Evolutionary conservation across 192 early-diverging fungal genomes (phyloP).

Genomic region (Backusella tuberculispora): DNA sequence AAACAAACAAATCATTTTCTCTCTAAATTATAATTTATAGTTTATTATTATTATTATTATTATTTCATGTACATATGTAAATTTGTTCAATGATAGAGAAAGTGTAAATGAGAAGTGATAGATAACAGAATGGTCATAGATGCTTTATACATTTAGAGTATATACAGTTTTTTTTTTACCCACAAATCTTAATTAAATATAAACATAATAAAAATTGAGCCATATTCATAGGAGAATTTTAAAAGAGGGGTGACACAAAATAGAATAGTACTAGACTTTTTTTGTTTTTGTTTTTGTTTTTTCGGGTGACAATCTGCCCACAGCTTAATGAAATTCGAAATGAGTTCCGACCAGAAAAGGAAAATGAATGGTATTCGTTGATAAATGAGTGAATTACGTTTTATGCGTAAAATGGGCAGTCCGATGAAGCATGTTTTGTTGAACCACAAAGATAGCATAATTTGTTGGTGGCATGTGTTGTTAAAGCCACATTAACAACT

Average conservation of each 20-base stretch:
- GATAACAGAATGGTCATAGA: background rate
- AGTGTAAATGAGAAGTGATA: background rate
- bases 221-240: constrained; percentile 16
- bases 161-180: background rate
- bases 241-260: constrained; percentile 2
- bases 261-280: constrained; percentile 8
- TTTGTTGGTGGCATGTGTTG: background rate
- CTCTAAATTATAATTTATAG: constrained; percentile 1
- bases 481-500: background rate
- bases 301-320: constrained; percentile 5
- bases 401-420: background rate
- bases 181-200: constrained; percentile 16
- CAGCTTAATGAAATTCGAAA: background rate
- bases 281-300: constrained; percentile 16
- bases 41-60: too few relatives aligned
- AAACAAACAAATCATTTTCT: background rate
- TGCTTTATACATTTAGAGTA: constrained; percentile 10
- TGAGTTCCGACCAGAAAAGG: background rate
- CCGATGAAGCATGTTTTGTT: background rate
- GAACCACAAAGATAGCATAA: constrained; percentile 1
- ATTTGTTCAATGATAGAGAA: constrained; percentile 9
- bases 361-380: constrained; percentile 3
- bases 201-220: constrained; percentile 16
- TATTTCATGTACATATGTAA: background rate
- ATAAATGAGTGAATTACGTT: background rate